Conservation (phyloP, 345 rosid genomes). For the Linum tenue region DNA sequence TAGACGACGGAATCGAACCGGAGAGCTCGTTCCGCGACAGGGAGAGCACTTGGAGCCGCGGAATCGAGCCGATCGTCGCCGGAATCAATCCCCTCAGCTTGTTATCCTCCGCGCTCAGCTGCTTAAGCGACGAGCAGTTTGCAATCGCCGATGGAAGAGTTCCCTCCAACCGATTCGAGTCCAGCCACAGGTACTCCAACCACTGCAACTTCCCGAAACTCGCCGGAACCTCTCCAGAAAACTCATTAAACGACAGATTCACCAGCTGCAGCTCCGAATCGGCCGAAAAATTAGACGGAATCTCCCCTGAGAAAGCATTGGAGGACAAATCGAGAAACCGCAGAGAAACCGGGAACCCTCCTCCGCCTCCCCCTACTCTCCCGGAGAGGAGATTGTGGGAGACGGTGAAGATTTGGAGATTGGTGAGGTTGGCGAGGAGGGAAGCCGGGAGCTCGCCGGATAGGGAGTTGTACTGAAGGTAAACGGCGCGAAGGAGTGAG, state of each 20-base stretch:
- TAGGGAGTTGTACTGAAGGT: constrained; percentile 78
- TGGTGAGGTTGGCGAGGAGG: constrained; percentile 40
- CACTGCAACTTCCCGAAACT: constrained; percentile 50
- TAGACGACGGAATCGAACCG: constrained; percentile 49
- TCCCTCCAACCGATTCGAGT: constrained; percentile 53
- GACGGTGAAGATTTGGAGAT: constrained; percentile 48
- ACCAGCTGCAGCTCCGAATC: constrained; percentile 58
- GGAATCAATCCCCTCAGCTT: constrained; percentile 65
- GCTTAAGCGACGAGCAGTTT: constrained; percentile 71
- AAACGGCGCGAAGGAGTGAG: constrained; percentile 57
- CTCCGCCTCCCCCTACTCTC: constrained; percentile 24
- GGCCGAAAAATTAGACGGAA: constrained; percentile 43
- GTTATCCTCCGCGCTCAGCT: constrained; percentile 63
- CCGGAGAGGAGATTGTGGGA: constrained; percentile 74
- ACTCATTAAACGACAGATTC: constrained; percentile 68
- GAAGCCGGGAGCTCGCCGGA: constrained; percentile 62
- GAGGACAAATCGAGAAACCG: constrained; percentile 67
- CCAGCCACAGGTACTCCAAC: constrained; percentile 71
- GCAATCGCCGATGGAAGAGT: constrained; percentile 75
- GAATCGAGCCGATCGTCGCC: constrained; percentile 60
- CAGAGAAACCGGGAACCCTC: constrained; percentile 35
- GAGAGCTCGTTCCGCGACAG: constrained; percentile 58
- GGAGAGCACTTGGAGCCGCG: constrained; percentile 53
- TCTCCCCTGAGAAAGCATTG: constrained; percentile 56
- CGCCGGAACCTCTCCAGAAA: constrained; percentile 67